Percentiles rank a stretch among this genome's conserved stretches.
Conservation (phyloP, 805 yeast genomes). For the Brettanomyces sp. region DNA sequence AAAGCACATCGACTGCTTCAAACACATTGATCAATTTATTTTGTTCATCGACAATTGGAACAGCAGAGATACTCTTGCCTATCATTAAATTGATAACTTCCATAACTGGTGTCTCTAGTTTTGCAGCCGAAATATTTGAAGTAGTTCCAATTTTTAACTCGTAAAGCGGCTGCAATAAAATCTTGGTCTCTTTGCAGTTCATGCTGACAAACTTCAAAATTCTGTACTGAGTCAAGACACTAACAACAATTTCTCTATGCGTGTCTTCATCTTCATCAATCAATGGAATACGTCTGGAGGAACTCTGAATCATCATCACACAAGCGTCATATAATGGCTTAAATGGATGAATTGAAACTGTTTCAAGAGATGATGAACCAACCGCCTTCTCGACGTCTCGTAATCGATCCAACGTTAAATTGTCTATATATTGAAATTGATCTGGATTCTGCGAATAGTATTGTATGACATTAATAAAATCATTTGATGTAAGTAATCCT, state of each 20-base stretch:
- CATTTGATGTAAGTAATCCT: slow-evolving; percentile 85
- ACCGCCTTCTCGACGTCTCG: slow-evolving; percentile 81
- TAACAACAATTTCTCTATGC: slow-evolving; percentile 86
- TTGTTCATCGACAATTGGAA: slow-evolving; percentile 78
- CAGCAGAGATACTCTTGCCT: slow-evolving; percentile 74
- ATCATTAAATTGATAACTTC: slow-evolving; percentile 83
- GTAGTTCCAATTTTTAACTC: slow-evolving; percentile 58
- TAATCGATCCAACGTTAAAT: slow-evolving; percentile 73
- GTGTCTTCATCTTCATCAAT: slow-evolving; percentile 92
- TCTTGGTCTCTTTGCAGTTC: slow-evolving; percentile 90
- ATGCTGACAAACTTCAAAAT: slow-evolving; percentile 90
- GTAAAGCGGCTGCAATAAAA: slow-evolving; percentile 64
- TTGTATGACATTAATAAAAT: slow-evolving; percentile 90
- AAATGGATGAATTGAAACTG: slow-evolving; percentile 83
- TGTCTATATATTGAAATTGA: slow-evolving; percentile 79
- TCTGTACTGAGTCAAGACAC: slow-evolving; percentile 92
- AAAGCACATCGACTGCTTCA: slow-evolving; percentile 91
- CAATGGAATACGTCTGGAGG: slow-evolving; percentile 88
- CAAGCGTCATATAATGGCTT: slow-evolving; percentile 88
- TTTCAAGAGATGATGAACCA: slow-evolving; percentile 71
- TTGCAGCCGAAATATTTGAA: slow-evolving; percentile 59
- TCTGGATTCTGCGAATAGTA: slow-evolving; percentile 88
- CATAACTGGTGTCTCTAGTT: slow-evolving; percentile 85
- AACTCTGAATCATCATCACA: slow-evolving; percentile 77
- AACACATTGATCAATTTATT: slow-evolving; percentile 73